Percentiles rank a stretch among this genome's conserved stretches.
These are phyloP conservation scores for Diddensiella caesifluorescens DNA, from an alignment of 805 yeast genomes.

Conservation along the genomic window DNA sequence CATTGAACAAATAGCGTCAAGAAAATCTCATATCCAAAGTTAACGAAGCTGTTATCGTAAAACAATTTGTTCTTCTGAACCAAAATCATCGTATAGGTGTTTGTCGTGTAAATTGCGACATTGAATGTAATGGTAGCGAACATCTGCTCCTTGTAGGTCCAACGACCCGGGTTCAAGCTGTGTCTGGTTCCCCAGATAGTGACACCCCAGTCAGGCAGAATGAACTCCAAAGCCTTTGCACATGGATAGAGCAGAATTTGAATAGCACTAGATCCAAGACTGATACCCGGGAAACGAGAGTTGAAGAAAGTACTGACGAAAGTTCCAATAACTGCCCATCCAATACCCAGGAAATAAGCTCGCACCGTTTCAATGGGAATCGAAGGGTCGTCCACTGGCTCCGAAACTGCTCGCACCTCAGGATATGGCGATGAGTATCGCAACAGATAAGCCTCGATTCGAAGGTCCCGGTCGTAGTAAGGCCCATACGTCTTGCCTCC, in stretches of 20 bases:
- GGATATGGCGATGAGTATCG: slow-evolving; percentile 46
- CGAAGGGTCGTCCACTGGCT: slow-evolving; percentile 43
- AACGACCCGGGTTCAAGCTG: slow-evolving; percentile 49
- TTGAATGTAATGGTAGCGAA: slow-evolving; percentile 42
- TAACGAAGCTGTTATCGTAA: slow-evolving; percentile 30
- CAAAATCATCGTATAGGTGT: slow-evolving; percentile 18
- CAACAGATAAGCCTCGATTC: slow-evolving; percentile 12
- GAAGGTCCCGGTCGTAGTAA: slow-evolving; percentile 12
- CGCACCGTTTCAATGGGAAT: slow-evolving; percentile 45
- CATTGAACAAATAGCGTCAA: slow-evolving; percentile 47
- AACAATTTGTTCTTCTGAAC: slow-evolving; percentile 32
- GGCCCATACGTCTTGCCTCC: slow-evolving; percentile 12
- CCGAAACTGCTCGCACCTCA: slow-evolving; percentile 51
- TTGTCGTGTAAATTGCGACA: slow-evolving; percentile 32
- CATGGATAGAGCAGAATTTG: slow-evolving; percentile 47
- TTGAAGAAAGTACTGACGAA: slow-evolving; percentile 53
- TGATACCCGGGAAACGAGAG: slow-evolving; percentile 49
- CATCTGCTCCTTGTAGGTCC: slow-evolving; percentile 61
- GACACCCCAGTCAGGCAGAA: slow-evolving; percentile 46
- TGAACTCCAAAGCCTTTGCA: slow-evolving; percentile 40
- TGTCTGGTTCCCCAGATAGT: slow-evolving; percentile 37
- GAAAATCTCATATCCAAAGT: slow-evolving; percentile 42
- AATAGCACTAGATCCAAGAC: slow-evolving; percentile 40
- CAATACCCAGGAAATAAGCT: slow-evolving; percentile 34
- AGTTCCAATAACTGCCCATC: slow-evolving; percentile 49